phyloP scores from a whole-genome alignment of 352 stramenopile species.

The Phytopythium mirpurense region DNA sequence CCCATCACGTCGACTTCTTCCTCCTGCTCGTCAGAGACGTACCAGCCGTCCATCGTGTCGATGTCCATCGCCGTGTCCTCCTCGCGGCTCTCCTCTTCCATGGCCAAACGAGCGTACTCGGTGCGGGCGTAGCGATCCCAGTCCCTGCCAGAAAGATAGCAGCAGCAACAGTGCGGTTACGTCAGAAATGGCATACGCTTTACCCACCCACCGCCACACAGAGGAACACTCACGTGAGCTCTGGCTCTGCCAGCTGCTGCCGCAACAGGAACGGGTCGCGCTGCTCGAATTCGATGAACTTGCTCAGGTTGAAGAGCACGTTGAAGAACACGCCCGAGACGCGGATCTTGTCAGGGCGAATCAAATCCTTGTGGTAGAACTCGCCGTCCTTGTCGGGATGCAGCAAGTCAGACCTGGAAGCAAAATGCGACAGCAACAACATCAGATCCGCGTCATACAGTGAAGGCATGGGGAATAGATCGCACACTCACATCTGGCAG shows the following conservation, averaged over 20 bases:
- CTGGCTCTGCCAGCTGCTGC: conserved; percentile 86
- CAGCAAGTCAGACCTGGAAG: conserved; percentile 67
- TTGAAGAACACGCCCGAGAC: conserved; percentile 98
- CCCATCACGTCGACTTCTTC: conserved; percentile 54
- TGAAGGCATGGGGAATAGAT: not conserved
- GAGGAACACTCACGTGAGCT: conserved; percentile 54
- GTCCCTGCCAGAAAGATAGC: conserved; percentile 48
- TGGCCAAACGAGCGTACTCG: conserved; percentile 96
- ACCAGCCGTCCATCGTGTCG: conserved; percentile 87
- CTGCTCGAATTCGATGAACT: conserved; percentile 99
- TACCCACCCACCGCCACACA: too few relatives aligned
- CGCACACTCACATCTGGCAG: conserved; percentile 93
- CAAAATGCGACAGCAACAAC: not conserved
- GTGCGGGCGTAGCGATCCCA: conserved; percentile 97
- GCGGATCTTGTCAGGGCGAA: conserved; percentile 83
- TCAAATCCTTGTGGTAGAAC: conserved; percentile 77
- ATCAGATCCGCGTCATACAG: not conserved
- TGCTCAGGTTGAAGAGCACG: conserved; percentile 99
- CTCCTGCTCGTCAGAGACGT: conserved; percentile 80
- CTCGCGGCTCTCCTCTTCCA: conserved; percentile 95
- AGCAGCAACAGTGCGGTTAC: conserved; percentile 1
- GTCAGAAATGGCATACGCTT: conserved; percentile 5
- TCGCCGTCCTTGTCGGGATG: conserved; percentile 72
- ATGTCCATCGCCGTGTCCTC: conserved; percentile 87
- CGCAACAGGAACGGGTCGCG: conserved; percentile 96